A percentile compares a stretch with the other conserved stretches of the same genome.
phyloP scores from a whole-genome alignment of 2,329 filamentous ascomycete genomes.

The Penicillium sp. region DNA sequence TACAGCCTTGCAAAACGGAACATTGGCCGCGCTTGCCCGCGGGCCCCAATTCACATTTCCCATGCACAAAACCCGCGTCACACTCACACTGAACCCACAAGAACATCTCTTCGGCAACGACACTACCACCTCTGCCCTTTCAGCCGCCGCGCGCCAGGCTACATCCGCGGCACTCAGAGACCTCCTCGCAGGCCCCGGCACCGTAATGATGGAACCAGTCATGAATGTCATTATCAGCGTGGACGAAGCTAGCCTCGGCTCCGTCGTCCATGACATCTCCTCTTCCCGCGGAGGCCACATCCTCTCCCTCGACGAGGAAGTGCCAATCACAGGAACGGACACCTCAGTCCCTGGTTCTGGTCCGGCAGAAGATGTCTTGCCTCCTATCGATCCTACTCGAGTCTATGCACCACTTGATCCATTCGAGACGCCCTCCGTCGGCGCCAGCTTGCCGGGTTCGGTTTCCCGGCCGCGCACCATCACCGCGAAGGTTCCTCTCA shows the following conservation, averaged over 20 bases:
- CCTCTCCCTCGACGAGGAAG: slow-evolving; percentile 59
- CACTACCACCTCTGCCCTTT: slow-evolving; percentile 61
- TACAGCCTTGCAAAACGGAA: slow-evolving; percentile 65
- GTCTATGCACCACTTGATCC: slow-evolving; percentile 89
- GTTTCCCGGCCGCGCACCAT: slow-evolving; percentile 56
- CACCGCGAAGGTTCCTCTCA: slow-evolving; percentile 80
- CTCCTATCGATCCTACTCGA: slow-evolving; percentile 59
- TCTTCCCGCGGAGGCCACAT: slow-evolving; percentile 68
- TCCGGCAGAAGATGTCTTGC: slow-evolving; percentile 27
- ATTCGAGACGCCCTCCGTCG: slow-evolving; percentile 46
- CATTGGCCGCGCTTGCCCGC: slow-evolving; percentile 73
- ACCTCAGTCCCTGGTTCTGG: slow-evolving; percentile 11
- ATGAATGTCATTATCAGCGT: slow-evolving; percentile 86
- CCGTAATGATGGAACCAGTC: slow-evolving; percentile 81
- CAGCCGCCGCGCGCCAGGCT: slow-evolving; percentile 61
- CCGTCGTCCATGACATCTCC: slow-evolving; percentile 75
- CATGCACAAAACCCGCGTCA: slow-evolving; percentile 68
- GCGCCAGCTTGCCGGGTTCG: slow-evolving; percentile 24
- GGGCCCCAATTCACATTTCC: slow-evolving; percentile 77
- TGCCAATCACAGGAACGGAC: slow-evolving; percentile 28
- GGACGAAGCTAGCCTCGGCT: slow-evolving; percentile 72
- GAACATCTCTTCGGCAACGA: slow-evolving; percentile 61
- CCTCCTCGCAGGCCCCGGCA: slow-evolving; percentile 34
- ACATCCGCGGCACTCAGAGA: slow-evolving; percentile 64
- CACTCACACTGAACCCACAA: slow-evolving; percentile 60